Base-by-base conservation (phyloP, 2,329 filamentous ascomycete species). In the Fusarium sp. region DNA sequence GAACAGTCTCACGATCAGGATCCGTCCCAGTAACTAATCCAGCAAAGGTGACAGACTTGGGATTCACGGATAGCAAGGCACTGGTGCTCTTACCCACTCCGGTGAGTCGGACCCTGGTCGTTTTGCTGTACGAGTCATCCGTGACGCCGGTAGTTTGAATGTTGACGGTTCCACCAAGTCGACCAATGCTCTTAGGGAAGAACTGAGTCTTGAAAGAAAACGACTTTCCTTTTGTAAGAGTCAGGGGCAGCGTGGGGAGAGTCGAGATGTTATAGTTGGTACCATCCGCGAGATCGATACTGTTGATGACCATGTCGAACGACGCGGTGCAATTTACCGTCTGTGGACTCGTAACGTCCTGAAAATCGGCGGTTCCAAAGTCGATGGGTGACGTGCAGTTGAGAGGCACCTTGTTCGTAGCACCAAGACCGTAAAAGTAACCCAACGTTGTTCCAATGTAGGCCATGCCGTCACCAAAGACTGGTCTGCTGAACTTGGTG, bases 401-500 rank as follows among this genome's bases (percentile, higher is more conserved):
- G 3, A 91, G 79, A 0, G 88, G 85, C 5, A 83, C 75, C 42
- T 87, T 89, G 31, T 88, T 86, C 0, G 88, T 87, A 0, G 87
- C 87, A 1, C 89, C 89, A 63, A 89, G 90, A 2, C 83, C 88
- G 33, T 90, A 89, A 22, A 91, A 76, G 63, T 80, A 85, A 5
- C 89, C 89, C 27, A 81, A 79, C 4, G 81, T 86, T 1, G 85
- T 87, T 11, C 86, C 87, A n/a, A 90, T 78, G 68, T 90, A 91
- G 3, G 86, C 84, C 64, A 85, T 84, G 0, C 87, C 88, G 65
- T 91, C 84, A 8, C 89, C 89, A 64, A 91, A 90, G 3, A 89
- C 87, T 2, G 89, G 87, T 2, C 88, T 84, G 4, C 85, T 86
- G 70, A 91, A 91, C 79, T 91, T 91, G 53, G 84, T 87, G 5